Base-by-base conservation (phyloP, 352 stramenopile species). In the Globisporangium sylvaticum region DNA sequence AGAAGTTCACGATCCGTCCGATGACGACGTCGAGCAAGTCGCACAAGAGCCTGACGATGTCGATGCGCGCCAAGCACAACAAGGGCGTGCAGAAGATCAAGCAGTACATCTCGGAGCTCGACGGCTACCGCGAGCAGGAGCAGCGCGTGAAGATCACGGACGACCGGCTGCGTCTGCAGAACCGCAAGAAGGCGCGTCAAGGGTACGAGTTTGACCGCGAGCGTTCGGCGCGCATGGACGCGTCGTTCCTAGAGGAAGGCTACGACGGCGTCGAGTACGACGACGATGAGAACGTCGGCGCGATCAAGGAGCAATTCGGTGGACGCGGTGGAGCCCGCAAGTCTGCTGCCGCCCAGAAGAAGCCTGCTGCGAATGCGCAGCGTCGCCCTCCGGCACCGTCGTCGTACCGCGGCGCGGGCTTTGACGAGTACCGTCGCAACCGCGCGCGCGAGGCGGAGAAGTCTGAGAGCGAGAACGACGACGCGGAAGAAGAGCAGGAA, bases 31-130 rank as follows among this genome's bases (percentile, higher is more conserved):
- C 78, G 31, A 92, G 83, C 64, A 92, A 91, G 72, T 94, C 88
- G 29, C 88, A 95, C 77, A 90, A 91, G 71, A 93, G 84, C 64
- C 75, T 95, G 18, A 95, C 83, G 60, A 94, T 95, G 88, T 94
- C 88, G 48, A 93, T 95, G 86, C 86, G 88, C 10, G 88, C 88
- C 46, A 92, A 93, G 63, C 88, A 95, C 75, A 95, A 94, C 78
- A 95, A 95, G 77, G 88, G 82, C 34, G 81, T 93, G 52, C 84
- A 94, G 68, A 89, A 89, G 65, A 79, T 94, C 58, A 92, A 95
- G 74, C 69, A 91, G 48, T 94, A 95, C 70, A 91, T 95, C 58
- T 94, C 86, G 3, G 88, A 95, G 66, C 64, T 94, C 31, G 86
- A 94, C 57, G 86, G 86, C n/a, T 83, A 88, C 61, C 83, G 83